Base-by-base conservation (phyloP, 2,329 filamentous ascomycete species). In the Trichoderma citrinoviride region DNA sequence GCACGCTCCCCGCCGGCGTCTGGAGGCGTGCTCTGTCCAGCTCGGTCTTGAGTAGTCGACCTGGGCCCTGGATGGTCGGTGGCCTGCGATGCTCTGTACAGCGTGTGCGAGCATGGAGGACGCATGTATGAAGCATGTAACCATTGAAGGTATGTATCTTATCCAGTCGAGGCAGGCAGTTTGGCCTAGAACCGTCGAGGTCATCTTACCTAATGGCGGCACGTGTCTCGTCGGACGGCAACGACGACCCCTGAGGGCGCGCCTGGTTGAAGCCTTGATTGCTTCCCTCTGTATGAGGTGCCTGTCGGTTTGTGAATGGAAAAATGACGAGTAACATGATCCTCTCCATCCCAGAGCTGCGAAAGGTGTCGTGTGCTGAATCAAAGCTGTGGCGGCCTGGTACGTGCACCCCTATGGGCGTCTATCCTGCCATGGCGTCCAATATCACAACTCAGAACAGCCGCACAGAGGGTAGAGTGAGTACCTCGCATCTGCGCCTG, bases 131-230 rank as follows among this genome's bases (percentile, higher is more conserved):
- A 8, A 33, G 47, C 7, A 4, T 37, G 23, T 33, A 27, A 25
- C 33, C 21, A 33, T 61, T 61, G 57, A 61, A 61, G 46, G 43
- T 37, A n/a, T n/a, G n/a, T n/a, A n/a, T n/a, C n/a, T n/a, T n/a
- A 37, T 37, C 33, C 10, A 37, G 33, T 37, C 29, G 29, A 33
- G 10, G 10, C 33, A 37, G 33, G 27, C 7, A 29, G 27, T 5
- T 7, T 7, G 27, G 10, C 29, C 33, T 3, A 14, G 33, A 12
- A 37, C 5, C 33, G 33, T 37, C 33, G 33, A 37, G 10, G 37
- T 46, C 7, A 15, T 37, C 27, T 46, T 33, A 57, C 55, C 55
- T 46, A 57, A 44, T 23, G 27, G 56, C n/a, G 27, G 56, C 56
- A 60, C 56, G 56, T 60, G 56, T 60, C 56, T 49, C 33, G 33